A percentile compares a stretch with the other conserved stretches of the same genome.
Evolutionary conservation across 225 moss, liverwort and hornwort genomes (phyloP).

Genomic region (Sphagnum contortum): DNA sequence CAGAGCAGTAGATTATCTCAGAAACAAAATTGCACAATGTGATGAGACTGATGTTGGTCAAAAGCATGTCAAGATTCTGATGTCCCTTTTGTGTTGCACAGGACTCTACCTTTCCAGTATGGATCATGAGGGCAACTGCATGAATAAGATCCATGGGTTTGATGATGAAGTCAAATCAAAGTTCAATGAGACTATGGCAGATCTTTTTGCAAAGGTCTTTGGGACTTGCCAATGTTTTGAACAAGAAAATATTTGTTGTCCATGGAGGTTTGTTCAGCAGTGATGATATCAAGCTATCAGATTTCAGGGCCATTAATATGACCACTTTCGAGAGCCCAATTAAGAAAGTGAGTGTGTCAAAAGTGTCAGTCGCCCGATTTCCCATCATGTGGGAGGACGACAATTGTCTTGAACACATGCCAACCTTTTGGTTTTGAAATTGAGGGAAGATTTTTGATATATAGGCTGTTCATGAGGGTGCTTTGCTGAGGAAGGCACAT

Average conservation of each 20-base stretch:
- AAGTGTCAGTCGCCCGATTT: no score
- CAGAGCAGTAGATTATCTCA: no score
- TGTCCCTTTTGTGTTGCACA: slow-evolving; percentile 7
- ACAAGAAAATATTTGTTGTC: slow-evolving; percentile 84
- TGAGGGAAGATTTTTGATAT: no score
- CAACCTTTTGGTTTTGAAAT: no score
- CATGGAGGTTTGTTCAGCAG: slow-evolving; percentile 97
- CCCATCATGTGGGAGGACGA: no score
- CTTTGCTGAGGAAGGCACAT: no score
- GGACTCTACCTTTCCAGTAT: slow-evolving; percentile 88
- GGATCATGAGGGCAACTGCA: slow-evolving; percentile 98
- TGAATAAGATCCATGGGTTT: slow-evolving; percentile 99
- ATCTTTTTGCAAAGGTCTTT: slow-evolving; percentile 91
- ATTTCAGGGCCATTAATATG: slow-evolving; percentile 55
- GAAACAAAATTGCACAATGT: no score
- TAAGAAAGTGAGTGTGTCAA: no score
- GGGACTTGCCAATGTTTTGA: slow-evolving; percentile 87
- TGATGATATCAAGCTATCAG: slow-evolving; percentile 82
- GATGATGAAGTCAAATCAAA: slow-evolving; percentile 93
- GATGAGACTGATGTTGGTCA: no score
- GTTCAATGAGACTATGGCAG: slow-evolving; percentile 84
- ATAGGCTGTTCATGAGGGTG: no score
- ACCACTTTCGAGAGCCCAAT: slow-evolving; percentile 81
- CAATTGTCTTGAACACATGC: no score
- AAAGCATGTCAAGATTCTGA: no score